Conservation (phyloP, 2,329 filamentous ascomycete genomes). For the Mycocentrospora acerina region DNA sequence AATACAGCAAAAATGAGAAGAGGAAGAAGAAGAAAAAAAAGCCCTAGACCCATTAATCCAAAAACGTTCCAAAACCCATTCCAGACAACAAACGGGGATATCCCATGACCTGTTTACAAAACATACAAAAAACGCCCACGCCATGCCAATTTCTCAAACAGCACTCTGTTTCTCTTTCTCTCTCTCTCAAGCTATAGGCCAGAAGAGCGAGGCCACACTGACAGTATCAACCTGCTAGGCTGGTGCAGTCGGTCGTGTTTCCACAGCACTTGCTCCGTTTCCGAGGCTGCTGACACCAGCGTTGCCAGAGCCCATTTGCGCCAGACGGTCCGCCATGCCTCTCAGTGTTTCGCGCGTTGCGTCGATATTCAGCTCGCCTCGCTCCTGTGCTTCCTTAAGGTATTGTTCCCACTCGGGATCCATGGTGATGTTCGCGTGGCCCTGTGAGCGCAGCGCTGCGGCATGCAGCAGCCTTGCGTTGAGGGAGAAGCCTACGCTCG, state of each 20-base stretch:
- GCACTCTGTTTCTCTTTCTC: too few species aligned
- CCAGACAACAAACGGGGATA: too few species aligned
- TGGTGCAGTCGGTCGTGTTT: conserved; percentile 21
- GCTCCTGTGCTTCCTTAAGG: conserved; percentile 69
- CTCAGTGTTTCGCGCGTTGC: conserved; percentile 34
- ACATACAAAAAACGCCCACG: too few species aligned
- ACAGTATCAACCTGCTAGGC: conserved; percentile 13
- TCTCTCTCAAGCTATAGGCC: too few species aligned
- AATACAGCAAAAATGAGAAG: too few species aligned
- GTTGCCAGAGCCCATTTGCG: conserved; percentile 20
- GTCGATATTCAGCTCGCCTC: conserved; percentile 49
- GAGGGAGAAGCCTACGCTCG: conserved; percentile 60
- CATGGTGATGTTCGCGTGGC: conserved; percentile 58
- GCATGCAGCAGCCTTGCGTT: conserved; percentile 67
- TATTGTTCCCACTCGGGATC: conserved; percentile 76
- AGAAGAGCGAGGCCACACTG: too few species aligned
- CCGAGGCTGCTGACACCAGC: conserved; percentile 12
- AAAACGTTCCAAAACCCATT: too few species aligned
- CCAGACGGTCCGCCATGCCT: conserved; percentile 32
- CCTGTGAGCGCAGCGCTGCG: conserved; percentile 63
- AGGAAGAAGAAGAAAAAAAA: too few species aligned
- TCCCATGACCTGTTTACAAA: too few species aligned
- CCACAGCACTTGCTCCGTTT: background rate
- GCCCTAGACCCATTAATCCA: too few species aligned
- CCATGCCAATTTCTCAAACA: too few species aligned